These are phyloP conservation scores for Candida taoyuanica DNA, from an alignment of 805 yeast species.

Conservation along the genomic window DNA sequence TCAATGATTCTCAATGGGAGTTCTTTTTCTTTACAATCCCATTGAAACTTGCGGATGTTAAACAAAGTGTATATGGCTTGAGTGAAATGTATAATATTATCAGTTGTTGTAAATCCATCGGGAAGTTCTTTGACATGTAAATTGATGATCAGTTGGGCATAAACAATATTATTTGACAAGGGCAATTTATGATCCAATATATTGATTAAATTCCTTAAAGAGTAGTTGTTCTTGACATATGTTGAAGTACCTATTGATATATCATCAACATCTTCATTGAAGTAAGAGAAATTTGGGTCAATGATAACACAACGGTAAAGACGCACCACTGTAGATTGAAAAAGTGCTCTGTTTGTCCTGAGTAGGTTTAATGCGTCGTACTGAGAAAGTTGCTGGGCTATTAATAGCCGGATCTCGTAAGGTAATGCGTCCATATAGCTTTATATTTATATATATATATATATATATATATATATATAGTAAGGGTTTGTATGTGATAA, in stretches of 20 bases:
- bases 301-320: conserved; percentile 29
- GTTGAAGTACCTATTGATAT: conserved; percentile 15
- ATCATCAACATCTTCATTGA: conserved; percentile 30
- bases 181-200: conserved; percentile 10
- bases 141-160: conserved; percentile 21
- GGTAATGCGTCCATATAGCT: conserved; percentile 32
- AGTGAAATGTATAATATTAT: conserved; percentile 25
- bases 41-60: conserved; percentile 22
- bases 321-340: conserved; percentile 30
- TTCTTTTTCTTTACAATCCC: conserved; percentile 35
- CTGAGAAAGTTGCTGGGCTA: conserved; percentile 35
- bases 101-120: conserved; percentile 36
- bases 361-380: conserved; percentile 34
- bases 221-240: conserved; percentile 36
- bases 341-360: conserved; percentile 29
- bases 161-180: neutral
- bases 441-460: too few species aligned
- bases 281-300: conserved; percentile 36
- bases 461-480: too few species aligned
- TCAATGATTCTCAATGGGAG: conserved; percentile 30
- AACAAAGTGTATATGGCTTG: conserved; percentile 29
- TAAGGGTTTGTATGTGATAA: too few species aligned
- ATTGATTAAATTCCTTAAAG: conserved; percentile 34
- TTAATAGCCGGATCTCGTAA: conserved; percentile 31
- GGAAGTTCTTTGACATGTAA: conserved; percentile 37